Conservation (phyloP, 208 protist genomes). For the Crithidia bombi region DNA sequence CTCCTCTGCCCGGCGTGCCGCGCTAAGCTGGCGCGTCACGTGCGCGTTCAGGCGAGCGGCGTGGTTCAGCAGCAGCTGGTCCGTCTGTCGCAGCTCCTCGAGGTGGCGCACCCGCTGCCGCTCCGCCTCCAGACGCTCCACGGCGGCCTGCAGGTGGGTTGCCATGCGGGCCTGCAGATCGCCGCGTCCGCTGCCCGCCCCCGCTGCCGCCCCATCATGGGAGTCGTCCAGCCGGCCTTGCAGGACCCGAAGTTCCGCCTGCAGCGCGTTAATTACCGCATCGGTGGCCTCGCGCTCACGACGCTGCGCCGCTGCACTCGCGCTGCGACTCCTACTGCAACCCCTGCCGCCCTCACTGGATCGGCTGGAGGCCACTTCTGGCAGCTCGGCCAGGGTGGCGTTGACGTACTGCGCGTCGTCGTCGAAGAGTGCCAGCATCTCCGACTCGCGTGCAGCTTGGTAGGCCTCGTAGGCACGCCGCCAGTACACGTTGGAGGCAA, state of each 20-base stretch:
- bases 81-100: conserved; percentile 56
- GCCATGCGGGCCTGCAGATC: conserved; percentile 23
- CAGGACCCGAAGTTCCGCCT: conserved; percentile 37
- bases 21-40: background rate
- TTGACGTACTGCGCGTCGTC: conserved; percentile 35
- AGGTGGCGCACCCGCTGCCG: conserved; percentile 53
- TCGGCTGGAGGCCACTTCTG: background rate
- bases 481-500: background rate
- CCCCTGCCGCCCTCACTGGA: background rate
- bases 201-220: background rate
- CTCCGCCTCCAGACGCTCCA: conserved; percentile 53
- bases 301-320: conserved; percentile 20
- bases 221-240: conserved; percentile 13
- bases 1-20: background rate
- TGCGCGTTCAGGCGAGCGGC: background rate
- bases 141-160: conserved; percentile 38
- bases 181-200: background rate
- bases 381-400: conserved; percentile 1
- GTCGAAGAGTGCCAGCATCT: conserved; percentile 37
- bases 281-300: conserved; percentile 44
- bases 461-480: conserved; percentile 15
- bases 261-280: conserved; percentile 39
- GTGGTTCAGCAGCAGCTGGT: conserved; percentile 35
- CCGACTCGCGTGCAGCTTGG: conserved; percentile 27
- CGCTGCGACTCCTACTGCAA: background rate